These are phyloP conservation scores for Rhodamnia argentea DNA, from an alignment of 345 rosid genomes.

Conservation along the genomic window DNA sequence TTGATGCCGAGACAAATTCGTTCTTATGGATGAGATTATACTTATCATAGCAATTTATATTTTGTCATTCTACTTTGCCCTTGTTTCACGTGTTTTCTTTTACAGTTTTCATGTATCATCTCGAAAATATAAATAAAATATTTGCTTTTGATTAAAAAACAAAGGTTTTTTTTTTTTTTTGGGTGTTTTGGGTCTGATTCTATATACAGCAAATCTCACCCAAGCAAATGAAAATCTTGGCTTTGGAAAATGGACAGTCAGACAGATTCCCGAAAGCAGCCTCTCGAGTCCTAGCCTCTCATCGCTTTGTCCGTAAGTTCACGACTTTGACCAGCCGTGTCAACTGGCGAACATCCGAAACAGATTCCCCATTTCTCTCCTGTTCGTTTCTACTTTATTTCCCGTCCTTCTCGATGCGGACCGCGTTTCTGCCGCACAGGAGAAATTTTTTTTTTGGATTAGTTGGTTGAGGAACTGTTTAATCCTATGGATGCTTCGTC, in stretches of 20 bases:
- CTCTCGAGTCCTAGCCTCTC: background rate
- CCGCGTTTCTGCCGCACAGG: background rate
- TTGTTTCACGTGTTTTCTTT: no score
- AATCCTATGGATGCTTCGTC: background rate
- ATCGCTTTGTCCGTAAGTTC: background rate
- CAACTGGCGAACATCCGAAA: background rate
- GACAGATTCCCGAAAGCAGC: background rate
- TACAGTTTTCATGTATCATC: no score
- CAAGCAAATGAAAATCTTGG: background rate
- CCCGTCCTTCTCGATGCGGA: background rate
- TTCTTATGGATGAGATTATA: no score
- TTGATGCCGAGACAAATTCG: no score
- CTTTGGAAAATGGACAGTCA: background rate
- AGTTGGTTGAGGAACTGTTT: background rate
- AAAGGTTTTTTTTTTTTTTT: no score
- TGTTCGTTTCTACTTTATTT: background rate
- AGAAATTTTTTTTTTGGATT: background rate
- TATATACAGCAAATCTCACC: rapidly evolving
- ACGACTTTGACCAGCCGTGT: background rate
- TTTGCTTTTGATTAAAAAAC: no score
- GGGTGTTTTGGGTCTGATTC: background rate
- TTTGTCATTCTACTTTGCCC: no score
- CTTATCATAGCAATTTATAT: no score
- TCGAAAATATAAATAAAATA: no score
- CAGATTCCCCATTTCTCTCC: background rate